These are phyloP conservation scores for Erigeron canadensis DNA, from an alignment of 129 eudicot species.

Conservation along the genomic window DNA sequence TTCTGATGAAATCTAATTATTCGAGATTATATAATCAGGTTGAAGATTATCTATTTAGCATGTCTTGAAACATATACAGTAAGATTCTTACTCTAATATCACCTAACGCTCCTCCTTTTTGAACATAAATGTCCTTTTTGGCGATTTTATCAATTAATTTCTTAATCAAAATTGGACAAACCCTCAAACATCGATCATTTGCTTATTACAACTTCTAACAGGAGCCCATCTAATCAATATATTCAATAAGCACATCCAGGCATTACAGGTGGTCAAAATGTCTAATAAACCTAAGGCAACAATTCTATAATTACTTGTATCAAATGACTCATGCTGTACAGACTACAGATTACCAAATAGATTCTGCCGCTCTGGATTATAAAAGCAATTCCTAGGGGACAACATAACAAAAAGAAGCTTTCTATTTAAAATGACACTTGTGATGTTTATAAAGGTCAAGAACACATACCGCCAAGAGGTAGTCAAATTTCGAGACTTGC, in stretches of 20 bases:
- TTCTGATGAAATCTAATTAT: background rate
- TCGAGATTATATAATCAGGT: no score
- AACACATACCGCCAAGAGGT: constrained; percentile 78
- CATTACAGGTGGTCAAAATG: background rate
- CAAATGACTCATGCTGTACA: background rate
- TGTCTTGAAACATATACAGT: no score
- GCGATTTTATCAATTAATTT: background rate
- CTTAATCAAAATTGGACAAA: background rate
- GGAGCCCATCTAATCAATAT: no score
- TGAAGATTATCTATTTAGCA: no score
- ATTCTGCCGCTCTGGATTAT: background rate
- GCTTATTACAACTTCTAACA: background rate
- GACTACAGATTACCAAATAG: background rate
- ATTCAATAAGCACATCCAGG: background rate
- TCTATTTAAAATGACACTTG: background rate
- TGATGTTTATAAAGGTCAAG: constrained; percentile 5
- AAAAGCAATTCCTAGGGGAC: background rate
- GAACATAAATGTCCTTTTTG: background rate
- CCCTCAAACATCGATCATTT: background rate
- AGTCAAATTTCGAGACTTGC: constrained; percentile 72
- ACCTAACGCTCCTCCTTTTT: background rate
- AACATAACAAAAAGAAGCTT: background rate
- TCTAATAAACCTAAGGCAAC: background rate
- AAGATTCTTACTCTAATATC: background rate
- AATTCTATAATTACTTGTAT: background rate